Conservation (phyloP, 2,329 filamentous ascomycete species). For the Stagonosporopsis cucurbitacearum region DNA sequence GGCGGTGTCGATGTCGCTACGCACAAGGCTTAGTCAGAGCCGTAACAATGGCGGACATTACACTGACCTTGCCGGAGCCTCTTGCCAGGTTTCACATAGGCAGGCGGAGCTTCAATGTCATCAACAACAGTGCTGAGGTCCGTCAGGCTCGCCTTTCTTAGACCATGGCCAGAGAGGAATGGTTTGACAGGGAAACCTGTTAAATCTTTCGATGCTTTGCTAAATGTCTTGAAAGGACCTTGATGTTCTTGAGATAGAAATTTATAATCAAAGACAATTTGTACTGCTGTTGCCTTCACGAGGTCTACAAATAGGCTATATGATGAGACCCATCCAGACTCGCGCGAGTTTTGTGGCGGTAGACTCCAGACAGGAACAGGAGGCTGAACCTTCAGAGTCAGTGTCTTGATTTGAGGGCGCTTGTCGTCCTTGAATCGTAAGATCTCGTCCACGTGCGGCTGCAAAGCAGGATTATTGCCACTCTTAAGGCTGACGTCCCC, state of each 20-base stretch:
- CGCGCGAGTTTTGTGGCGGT: neutral
- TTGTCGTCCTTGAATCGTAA: slow-evolving; percentile 8
- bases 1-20: too few species aligned
- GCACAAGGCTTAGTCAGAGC: too few species aligned
- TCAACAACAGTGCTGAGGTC: neutral
- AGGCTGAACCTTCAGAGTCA: slow-evolving; percentile 20
- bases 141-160: neutral
- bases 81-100: neutral
- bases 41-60: neutral
- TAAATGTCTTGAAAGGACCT: neutral
- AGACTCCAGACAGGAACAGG: neutral
- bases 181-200: neutral
- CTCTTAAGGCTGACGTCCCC: slow-evolving; percentile 10
- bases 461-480: slow-evolving; percentile 1
- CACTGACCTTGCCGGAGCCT: neutral
- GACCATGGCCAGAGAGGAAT: neutral
- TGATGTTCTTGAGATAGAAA: neutral
- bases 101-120: too few species aligned
- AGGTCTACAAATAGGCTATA: neutral
- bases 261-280: neutral
- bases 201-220: neutral
- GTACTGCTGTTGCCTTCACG: neutral
- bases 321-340: neutral
- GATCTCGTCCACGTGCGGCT: slow-evolving; percentile 7
- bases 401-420: neutral